phyloP scores from a whole-genome alignment of 257 asterid genomes.

The Fraxinus pennsylvanica region DNA sequence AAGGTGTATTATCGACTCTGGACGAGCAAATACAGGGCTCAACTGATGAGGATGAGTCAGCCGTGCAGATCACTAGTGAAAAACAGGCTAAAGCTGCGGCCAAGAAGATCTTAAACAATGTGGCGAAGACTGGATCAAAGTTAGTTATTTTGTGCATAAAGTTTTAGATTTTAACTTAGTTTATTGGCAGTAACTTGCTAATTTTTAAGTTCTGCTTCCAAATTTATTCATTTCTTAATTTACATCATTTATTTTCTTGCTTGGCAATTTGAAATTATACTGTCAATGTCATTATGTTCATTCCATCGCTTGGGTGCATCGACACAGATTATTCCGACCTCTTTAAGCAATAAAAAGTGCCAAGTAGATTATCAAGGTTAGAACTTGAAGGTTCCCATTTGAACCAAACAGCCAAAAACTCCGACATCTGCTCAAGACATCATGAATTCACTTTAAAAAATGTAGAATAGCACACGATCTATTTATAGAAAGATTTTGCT shows the following conservation, averaged over 20 bases:
- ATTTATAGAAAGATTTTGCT: background rate
- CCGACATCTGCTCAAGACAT: background rate
- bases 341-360: background rate
- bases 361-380: background rate
- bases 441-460: background rate
- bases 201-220: background rate
- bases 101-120: slow-evolving; percentile 76
- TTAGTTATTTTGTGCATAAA: slow-evolving; percentile 19
- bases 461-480: background rate
- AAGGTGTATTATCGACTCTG: slow-evolving; percentile 69
- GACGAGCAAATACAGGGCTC: slow-evolving; percentile 72
- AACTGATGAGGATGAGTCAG: slow-evolving; percentile 58
- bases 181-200: background rate
- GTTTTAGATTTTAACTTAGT: slow-evolving; percentile 2
- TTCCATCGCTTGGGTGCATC: background rate
- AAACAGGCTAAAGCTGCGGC: slow-evolving; percentile 81
- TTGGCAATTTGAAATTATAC: background rate
- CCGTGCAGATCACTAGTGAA: slow-evolving; percentile 67
- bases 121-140: slow-evolving; percentile 73
- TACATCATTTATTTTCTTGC: background rate
- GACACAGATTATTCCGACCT: background rate
- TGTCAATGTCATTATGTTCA: background rate
- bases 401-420: background rate
- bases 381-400: background rate
- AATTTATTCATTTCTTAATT: background rate